phyloP scores from a whole-genome alignment of 805 yeast genomes.

The Ogataea trehaloabstinens region DNA sequence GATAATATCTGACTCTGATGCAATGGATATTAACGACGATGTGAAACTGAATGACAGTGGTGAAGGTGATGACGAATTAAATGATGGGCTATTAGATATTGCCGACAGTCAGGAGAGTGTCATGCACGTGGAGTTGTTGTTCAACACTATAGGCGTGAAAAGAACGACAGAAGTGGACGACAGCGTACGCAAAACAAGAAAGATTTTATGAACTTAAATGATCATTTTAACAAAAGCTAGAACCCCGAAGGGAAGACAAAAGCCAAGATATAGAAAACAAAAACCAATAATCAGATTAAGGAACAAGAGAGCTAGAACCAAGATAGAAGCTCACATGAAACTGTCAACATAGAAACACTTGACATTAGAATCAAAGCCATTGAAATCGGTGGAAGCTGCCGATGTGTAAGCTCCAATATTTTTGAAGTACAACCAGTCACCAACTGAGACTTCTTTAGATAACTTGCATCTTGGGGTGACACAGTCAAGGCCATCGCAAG shows the following conservation, averaged over 20 bases:
- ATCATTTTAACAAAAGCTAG: too few relatives aligned
- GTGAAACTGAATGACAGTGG: slow-evolving; percentile 24
- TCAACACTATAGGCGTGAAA: slow-evolving; percentile 19
- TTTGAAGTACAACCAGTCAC: slow-evolving; percentile 90
- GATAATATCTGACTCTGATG: slow-evolving; percentile 1
- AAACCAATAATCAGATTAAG: not conserved
- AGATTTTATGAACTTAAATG: not conserved
- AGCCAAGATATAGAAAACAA: too few relatives aligned
- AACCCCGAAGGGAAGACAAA: too few relatives aligned
- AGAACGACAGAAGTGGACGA: slow-evolving; percentile 19
- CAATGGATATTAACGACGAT: slow-evolving; percentile 7
- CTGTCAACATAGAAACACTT: slow-evolving; percentile 61
- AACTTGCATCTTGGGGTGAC: slow-evolving; percentile 53
- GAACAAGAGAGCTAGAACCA: slow-evolving; percentile 1
- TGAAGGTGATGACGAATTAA: slow-evolving; percentile 28
- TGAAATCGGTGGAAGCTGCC: slow-evolving; percentile 89
- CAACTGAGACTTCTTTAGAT: slow-evolving; percentile 63
- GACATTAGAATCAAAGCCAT: slow-evolving; percentile 72
- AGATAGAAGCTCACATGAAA: slow-evolving; percentile 6
- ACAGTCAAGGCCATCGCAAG: slow-evolving; percentile 95
- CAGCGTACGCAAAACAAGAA: slow-evolving; percentile 7
- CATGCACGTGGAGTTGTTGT: slow-evolving; percentile 28
- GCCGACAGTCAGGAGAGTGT: slow-evolving; percentile 20
- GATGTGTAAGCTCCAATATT: slow-evolving; percentile 89
- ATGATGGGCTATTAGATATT: slow-evolving; percentile 15